phyloP scores from a whole-genome alignment of 345 rosid species.

The Rhizophora mangle region DNA sequence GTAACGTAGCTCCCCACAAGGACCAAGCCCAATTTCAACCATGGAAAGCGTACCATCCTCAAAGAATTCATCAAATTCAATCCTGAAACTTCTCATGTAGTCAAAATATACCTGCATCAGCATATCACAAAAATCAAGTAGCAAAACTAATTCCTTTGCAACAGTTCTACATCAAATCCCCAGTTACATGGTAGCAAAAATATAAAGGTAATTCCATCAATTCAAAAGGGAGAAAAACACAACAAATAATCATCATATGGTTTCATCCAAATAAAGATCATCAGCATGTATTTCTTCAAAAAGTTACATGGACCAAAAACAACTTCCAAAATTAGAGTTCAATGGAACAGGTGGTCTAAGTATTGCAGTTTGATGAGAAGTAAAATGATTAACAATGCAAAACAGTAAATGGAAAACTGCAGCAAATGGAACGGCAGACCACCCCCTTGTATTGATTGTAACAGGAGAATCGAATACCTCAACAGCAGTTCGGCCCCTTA shows the following conservation, averaged over 20 bases:
- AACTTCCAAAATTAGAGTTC: neutral
- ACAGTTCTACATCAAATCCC: neutral
- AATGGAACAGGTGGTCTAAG: neutral
- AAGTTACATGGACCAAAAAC: slow-evolving; percentile 1
- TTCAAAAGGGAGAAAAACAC: neutral
- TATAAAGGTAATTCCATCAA: neutral
- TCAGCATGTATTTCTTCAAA: neutral
- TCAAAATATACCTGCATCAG: slow-evolving; percentile 86
- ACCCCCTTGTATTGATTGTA: neutral
- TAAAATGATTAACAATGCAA: neutral
- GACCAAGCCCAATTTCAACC: slow-evolving; percentile 95
- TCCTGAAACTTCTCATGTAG: slow-evolving; percentile 93
- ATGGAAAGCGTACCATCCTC: slow-evolving; percentile 61
- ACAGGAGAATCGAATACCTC: slow-evolving; percentile 54
- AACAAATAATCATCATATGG: neutral
- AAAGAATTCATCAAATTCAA: slow-evolving; percentile 74
- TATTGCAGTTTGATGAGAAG: slow-evolving; percentile 5
- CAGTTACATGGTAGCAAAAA: slow-evolving; percentile 10
- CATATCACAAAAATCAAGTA: slow-evolving; percentile 6
- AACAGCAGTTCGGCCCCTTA: slow-evolving; percentile 88
- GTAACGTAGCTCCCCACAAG: slow-evolving; percentile 90
- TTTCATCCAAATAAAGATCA: no score
- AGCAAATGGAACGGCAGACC: slow-evolving; percentile 4
- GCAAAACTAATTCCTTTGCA: neutral
- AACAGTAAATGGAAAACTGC: slow-evolving; percentile 6